These are phyloP conservation scores for Sclerotinia subarctica DNA, from an alignment of 2,329 filamentous ascomycete genomes.

Conservation along the genomic window DNA sequence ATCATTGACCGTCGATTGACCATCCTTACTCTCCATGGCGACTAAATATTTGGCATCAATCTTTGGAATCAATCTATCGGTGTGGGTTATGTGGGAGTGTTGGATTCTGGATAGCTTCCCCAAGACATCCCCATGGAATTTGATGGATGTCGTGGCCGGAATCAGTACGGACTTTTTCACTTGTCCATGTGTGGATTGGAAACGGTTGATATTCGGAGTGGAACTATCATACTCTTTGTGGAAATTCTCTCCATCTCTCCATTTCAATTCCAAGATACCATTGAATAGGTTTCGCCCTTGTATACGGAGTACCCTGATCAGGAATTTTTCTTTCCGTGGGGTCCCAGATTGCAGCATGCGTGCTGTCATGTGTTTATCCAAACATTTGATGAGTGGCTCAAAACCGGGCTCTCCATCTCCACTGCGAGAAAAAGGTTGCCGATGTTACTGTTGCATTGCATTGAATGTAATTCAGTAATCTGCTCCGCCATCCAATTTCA, in stretches of 20 bases:
- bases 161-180: background rate
- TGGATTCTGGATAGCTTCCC: background rate
- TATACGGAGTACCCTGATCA: background rate
- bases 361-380: background rate
- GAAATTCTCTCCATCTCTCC: background rate
- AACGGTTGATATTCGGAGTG: conserved; percentile 5
- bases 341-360: background rate
- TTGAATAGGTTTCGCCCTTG: background rate
- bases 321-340: background rate
- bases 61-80: background rate
- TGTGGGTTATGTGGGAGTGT: background rate
- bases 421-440: background rate
- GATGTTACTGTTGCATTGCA: background rate
- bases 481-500: too few species aligned
- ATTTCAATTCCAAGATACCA: background rate
- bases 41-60: background rate
- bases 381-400: background rate
- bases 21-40: background rate
- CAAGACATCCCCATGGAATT: background rate
- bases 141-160: background rate
- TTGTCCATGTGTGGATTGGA: background rate
- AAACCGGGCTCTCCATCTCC: background rate
- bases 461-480: background rate
- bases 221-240: background rate
- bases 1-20: background rate